Evolutionary conservation across 768 basidiomycete genomes (phyloP).

Genomic region (Psilocybe cubensis): DNA sequence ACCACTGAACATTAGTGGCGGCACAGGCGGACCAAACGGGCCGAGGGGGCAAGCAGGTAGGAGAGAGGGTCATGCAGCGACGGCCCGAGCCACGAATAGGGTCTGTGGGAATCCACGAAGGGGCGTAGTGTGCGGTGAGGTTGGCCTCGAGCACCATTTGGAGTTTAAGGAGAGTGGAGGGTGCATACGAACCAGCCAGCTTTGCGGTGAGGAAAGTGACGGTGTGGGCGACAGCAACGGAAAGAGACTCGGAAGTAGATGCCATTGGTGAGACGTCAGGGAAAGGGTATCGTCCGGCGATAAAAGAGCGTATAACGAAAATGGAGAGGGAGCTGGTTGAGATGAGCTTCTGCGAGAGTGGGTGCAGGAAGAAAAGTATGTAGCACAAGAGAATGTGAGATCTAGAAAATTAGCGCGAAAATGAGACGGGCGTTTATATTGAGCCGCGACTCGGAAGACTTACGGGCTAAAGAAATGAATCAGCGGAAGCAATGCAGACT

Average conservation of each 20-base stretch:
- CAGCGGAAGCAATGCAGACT: constrained; percentile 10
- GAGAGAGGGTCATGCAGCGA: constrained; percentile 77
- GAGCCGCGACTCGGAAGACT: constrained; percentile 12
- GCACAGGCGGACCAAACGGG: constrained; percentile 73
- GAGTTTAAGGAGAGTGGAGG: constrained; percentile 67
- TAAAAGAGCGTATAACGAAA: constrained; percentile 34
- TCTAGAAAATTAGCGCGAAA: constrained; percentile 1
- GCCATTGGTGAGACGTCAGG: constrained; percentile 37
- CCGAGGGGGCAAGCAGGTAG: constrained; percentile 68
- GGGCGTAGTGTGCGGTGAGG: constrained; percentile 68
- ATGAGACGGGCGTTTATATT: constrained; percentile 21
- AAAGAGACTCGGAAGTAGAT: constrained; percentile 52
- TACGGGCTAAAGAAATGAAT: constrained; percentile 10
- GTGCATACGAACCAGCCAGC: constrained; percentile 58
- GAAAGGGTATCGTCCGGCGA: constrained; percentile 68
- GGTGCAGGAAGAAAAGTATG: constrained; percentile 9
- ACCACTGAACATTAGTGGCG: constrained; percentile 75
- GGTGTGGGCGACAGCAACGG: constrained; percentile 73
- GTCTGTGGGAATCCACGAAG: constrained; percentile 66
- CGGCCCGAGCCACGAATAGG: constrained; percentile 72
- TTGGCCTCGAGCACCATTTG: constrained; percentile 75
- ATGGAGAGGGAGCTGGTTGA: constrained; percentile 35
- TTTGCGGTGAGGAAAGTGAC: constrained; percentile 75
- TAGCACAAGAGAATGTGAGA: constrained; percentile 21
- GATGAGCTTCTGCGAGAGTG: constrained; percentile 23